Conservation (phyloP, 164 flowering plant genomes). For the Vitis labrusca region DNA sequence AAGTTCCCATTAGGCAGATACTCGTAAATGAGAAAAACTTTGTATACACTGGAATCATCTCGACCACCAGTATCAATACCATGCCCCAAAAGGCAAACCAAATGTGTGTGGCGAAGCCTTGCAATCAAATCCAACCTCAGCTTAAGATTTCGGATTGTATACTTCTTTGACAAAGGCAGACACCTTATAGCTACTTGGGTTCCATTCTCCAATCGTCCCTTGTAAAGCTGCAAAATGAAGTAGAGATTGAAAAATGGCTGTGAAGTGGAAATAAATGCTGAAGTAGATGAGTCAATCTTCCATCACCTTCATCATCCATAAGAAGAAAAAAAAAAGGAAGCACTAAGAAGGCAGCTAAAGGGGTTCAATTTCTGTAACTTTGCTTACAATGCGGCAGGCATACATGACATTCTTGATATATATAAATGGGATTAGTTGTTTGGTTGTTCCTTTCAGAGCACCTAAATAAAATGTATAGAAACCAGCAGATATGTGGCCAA, state of each 20-base stretch:
- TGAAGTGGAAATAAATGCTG: too few species aligned
- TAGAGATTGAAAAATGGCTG: neutral
- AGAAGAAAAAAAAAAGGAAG: too few species aligned
- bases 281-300: too few species aligned
- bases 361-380: too few species aligned
- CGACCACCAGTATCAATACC: constrained; percentile 59
- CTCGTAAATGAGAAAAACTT: constrained; percentile 74
- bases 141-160: constrained; percentile 60
- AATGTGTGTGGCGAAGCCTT: constrained; percentile 77
- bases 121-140: constrained; percentile 76
- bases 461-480: too few species aligned
- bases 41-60: constrained; percentile 43
- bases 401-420: too few species aligned
- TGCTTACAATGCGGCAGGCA: too few species aligned
- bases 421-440: too few species aligned
- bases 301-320: too few species aligned
- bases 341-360: too few species aligned
- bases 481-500: too few species aligned
- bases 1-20: constrained; percentile 66
- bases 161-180: constrained; percentile 51
- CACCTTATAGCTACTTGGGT: constrained; percentile 62
- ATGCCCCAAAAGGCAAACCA: constrained; percentile 77
- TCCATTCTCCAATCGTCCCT: constrained; percentile 73
- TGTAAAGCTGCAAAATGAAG: constrained; percentile 54
- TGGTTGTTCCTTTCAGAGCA: too few species aligned